Evolutionary conservation across 2,329 filamentous ascomycete genomes (phyloP), one percentile per base, ranked within the genome.

Genomic region (Curvularia sp.): DNA sequence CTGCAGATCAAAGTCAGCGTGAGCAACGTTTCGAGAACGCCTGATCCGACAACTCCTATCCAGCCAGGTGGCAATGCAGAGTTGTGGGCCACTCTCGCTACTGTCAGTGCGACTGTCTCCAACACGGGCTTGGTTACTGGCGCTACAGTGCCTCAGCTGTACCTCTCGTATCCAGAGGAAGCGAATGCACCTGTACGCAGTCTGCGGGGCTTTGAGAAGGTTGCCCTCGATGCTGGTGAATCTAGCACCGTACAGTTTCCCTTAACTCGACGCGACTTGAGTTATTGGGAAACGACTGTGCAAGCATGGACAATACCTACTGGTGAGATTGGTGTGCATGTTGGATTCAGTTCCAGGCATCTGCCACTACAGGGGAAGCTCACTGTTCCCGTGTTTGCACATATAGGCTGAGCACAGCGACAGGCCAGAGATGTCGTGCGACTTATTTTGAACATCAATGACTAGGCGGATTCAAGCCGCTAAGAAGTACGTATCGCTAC

Each of bases 61-160:
- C 30, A 60, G 8, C 74, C 69, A 57, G 86, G 86, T n/a, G 86
- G 86, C 1, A 82, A 85, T 65, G 72, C 80, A 1, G 82, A 82
- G 19, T 80, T 88, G 23, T 87, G 82, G 80, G 79, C 82, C 7
- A 75, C 74, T 7, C 64, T 87, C n/a, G 80, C 78, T 59, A 81
- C 73, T 41, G 79, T 85, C 9, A 76, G 78, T 2, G 79, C 81
- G 1, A 74, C 78, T 1, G 68, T 88, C 5, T 75, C 72, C 34
- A 88, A 88, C 75, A 83, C 80, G 0, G 85, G 86, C 18, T 57
- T 66, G 3, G 65, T 78, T 2, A 67, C 73, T 21, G 85, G 83
- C 25, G 80, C 80, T 2, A 78, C 81, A 9, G 81, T 87, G 0
- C 76, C 82, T 2, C 85, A 88, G 72, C 74, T 88, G 1, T 87